Evolutionary conservation across 2,329 filamentous ascomycete genomes (phyloP).

Genomic region (Chaetomiaceae sp.): DNA sequence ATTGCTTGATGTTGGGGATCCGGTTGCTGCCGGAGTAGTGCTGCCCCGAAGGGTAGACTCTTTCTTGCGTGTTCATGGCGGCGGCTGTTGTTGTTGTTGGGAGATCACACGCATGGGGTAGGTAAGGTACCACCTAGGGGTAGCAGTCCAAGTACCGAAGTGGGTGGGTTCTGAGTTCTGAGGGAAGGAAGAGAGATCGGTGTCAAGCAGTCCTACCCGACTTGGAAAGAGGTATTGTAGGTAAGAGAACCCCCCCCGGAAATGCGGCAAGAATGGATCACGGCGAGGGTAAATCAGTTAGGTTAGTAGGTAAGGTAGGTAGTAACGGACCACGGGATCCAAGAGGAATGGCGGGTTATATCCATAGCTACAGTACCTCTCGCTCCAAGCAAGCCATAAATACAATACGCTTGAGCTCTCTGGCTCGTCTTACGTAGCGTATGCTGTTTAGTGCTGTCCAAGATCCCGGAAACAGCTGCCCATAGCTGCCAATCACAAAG

Average conservation of each 20-base stretch:
- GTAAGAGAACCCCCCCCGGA: too few species aligned
- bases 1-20: constrained; percentile 82
- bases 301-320: too few species aligned
- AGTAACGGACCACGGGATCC: too few species aligned
- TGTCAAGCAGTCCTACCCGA: too few species aligned
- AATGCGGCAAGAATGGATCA: not conserved
- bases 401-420: too few species aligned
- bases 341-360: not conserved
- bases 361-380: too few species aligned
- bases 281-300: too few species aligned
- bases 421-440: not conserved
- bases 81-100: not conserved
- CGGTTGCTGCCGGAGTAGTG: constrained; percentile 82
- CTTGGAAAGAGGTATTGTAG: too few species aligned
- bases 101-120: not conserved
- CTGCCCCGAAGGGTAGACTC: constrained; percentile 47
- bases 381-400: too few species aligned
- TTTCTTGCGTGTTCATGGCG: constrained; percentile 39
- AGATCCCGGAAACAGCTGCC: not conserved
- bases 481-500: not conserved
- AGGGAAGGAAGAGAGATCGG: not conserved
- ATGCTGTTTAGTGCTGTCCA: not conserved
- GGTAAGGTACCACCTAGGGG: too few species aligned
- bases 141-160: too few species aligned
- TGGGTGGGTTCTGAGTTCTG: not conserved